Evolutionary conservation across 2,329 filamentous ascomycete genomes (phyloP), one percentile per base, ranked within the genome.

Genomic region (Ascochyta koolunga): DNA sequence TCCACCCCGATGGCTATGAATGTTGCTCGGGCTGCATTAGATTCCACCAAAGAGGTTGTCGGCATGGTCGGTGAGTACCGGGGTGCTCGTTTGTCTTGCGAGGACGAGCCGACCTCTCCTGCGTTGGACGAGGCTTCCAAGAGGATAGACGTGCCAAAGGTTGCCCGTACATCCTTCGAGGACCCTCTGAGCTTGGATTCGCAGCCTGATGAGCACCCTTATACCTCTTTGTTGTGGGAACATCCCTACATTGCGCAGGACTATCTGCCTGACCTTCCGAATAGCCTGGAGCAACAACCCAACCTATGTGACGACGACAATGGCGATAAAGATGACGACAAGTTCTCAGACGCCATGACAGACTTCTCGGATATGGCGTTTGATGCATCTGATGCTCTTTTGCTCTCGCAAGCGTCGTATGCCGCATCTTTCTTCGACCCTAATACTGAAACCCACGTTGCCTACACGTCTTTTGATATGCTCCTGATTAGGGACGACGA

Each of bases 321-420:
- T 5, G 4, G 27, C 19, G 27, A 37, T 37, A n/a, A 16, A 33
- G 31, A 35, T 18, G 11, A 19, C 4, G n/a, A 38, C 8, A 29
- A 24, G n/a, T n/a, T 6, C 4, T 43, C 15, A 5, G 19, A 21
- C 4, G 9, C 13, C 24, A 22, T 4, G n/a, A n/a, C 21, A 24
- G 6, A 35, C 3, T 2, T n/a, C 0, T 38, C 29, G 27, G 36
- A 29, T 6, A 5, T 22, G 13, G 19, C 21, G 1, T 44, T 38
- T 2, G 39, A 40, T 33, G 22, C 42, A 37, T 27, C 50, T 29
- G 18, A 18, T 33, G 21, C 48, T 19, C 7, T 50, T 5, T 43
- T 11, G 13, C 40, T 18, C 31, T 37, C 45, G 19, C 44, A 48
- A 21, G 50, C 44, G 25, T 54, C 50, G 15, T 48, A 39, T 16